A percentile compares a stretch with the other conserved stretches of the same genome.
phyloP scores from a whole-genome alignment of 495 filamentous ascomycete species.

The Massariosphaeria phaeospora region DNA sequence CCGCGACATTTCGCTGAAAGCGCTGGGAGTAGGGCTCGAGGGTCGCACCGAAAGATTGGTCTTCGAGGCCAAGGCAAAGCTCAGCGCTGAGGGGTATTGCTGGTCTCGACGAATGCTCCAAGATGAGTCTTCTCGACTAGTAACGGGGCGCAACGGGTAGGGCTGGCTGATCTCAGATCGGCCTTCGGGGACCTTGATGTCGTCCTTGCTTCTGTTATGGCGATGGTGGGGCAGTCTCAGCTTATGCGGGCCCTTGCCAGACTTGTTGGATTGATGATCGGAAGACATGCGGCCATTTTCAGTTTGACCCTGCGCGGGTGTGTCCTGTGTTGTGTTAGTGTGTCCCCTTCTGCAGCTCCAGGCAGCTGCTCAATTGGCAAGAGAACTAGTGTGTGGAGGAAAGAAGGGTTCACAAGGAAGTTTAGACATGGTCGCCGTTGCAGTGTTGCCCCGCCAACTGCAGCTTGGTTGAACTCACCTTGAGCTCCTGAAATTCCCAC shows the following conservation, averaged over 20 bases:
- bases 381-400: too few relatives aligned
- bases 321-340: constrained; percentile 24
- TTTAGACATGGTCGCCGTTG: too few relatives aligned
- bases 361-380: too few relatives aligned
- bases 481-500: constrained; percentile 87
- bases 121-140: constrained; percentile 66
- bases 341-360: too few relatives aligned
- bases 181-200: constrained; percentile 45
- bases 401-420: too few relatives aligned
- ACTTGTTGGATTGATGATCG: constrained; percentile 30
- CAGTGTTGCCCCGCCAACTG: background rate
- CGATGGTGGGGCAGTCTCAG: constrained; percentile 69
- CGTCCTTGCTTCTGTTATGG: constrained; percentile 67
- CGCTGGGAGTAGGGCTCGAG: constrained; percentile 71
- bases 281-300: constrained; percentile 23
- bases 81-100: constrained; percentile 34
- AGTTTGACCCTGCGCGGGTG: constrained; percentile 24
- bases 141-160: constrained; percentile 48
- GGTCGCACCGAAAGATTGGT: constrained; percentile 53
- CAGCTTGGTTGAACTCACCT: constrained; percentile 48
- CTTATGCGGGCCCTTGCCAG: constrained; percentile 42
- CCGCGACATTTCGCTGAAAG: constrained; percentile 47
- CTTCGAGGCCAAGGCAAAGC: constrained; percentile 47
- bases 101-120: constrained; percentile 49
- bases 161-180: constrained; percentile 31